Conservation (phyloP, 2,329 filamentous ascomycete species). For the Monilinia aucupariae region DNA sequence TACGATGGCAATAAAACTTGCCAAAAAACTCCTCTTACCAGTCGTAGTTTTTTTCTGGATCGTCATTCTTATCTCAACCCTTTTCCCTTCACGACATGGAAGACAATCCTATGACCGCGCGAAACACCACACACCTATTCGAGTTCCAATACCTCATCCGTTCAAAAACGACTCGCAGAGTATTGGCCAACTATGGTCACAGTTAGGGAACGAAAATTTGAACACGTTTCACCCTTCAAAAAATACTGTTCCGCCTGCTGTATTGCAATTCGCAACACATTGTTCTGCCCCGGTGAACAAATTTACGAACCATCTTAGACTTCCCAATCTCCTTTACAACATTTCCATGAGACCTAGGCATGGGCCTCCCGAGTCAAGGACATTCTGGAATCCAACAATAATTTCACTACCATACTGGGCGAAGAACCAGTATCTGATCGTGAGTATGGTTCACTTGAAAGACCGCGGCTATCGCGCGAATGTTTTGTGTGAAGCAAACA, state of each 20-base stretch:
- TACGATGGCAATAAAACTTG: conserved; percentile 16
- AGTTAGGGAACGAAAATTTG: not conserved
- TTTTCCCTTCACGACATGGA: not conserved
- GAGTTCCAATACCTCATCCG: conserved; percentile 15
- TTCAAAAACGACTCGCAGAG: conserved; percentile 15
- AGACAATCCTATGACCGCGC: not conserved
- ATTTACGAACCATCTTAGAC: conserved; percentile 36
- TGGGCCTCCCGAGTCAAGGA: conserved; percentile 25
- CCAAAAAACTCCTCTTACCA: conserved; percentile 23
- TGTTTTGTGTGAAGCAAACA: conserved; percentile 38
- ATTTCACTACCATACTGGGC: conserved; percentile 38
- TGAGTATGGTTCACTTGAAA: conserved; percentile 36
- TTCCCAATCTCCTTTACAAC: conserved; percentile 35
- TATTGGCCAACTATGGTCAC: not conserved
- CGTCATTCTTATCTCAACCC: conserved; percentile 11
- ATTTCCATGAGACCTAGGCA: conserved; percentile 35
- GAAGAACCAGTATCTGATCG: conserved; percentile 36
- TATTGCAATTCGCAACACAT: conserved; percentile 18
- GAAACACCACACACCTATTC: not conserved
- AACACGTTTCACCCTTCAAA: not conserved
- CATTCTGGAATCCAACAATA: conserved; percentile 39
- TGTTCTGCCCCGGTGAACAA: conserved; percentile 30
- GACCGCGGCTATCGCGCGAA: conserved; percentile 37
- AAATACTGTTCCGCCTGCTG: conserved; percentile 14
- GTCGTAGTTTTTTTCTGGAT: conserved; percentile 19